Conservation (phyloP, 2,329 filamentous ascomycete genomes). For the Colletotrichum tamarilloi region DNA sequence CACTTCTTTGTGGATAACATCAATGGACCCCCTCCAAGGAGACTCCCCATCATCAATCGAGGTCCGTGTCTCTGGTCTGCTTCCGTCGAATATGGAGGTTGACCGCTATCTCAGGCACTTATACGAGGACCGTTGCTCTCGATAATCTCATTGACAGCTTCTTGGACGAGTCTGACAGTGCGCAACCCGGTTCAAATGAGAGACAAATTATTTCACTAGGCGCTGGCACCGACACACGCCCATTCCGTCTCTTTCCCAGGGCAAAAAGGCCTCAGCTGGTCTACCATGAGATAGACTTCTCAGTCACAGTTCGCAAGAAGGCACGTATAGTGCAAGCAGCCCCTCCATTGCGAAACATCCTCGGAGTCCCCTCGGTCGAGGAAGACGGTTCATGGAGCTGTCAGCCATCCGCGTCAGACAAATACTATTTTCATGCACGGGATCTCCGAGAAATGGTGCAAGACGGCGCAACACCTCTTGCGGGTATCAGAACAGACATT, state of each 20-base stretch:
- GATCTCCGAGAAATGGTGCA: slow-evolving; percentile 74
- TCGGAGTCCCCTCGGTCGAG: slow-evolving; percentile 47
- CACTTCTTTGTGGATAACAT: slow-evolving; percentile 69
- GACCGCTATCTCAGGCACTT: slow-evolving; percentile 74
- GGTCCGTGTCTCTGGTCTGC: slow-evolving; percentile 62
- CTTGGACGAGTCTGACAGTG: slow-evolving; percentile 56
- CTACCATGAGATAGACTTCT: slow-evolving; percentile 96
- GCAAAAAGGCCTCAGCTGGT: slow-evolving; percentile 58
- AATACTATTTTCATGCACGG: slow-evolving; percentile 70
- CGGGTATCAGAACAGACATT: slow-evolving; percentile 63
- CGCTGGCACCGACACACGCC: slow-evolving; percentile 92
- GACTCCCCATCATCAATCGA: slow-evolving; percentile 93
- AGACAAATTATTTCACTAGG: slow-evolving; percentile 92
- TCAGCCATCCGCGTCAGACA: slow-evolving; percentile 50
- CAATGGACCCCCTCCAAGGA: slow-evolving; percentile 63
- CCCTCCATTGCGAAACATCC: slow-evolving; percentile 50
- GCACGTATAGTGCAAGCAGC: slow-evolving; percentile 63
- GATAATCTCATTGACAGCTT: slow-evolving; percentile 82
- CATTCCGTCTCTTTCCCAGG: slow-evolving; percentile 76
- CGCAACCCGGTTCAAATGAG: slow-evolving; percentile 38
- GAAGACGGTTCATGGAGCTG: slow-evolving; percentile 55
- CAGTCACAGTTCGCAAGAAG: slow-evolving; percentile 77
- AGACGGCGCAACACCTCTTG: slow-evolving; percentile 33
- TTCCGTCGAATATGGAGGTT: slow-evolving; percentile 36
- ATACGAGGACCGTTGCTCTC: slow-evolving; percentile 86